These are phyloP conservation scores for Lactarius akahatsu DNA, from an alignment of 768 basidiomycete species.

Conservation along the genomic window DNA sequence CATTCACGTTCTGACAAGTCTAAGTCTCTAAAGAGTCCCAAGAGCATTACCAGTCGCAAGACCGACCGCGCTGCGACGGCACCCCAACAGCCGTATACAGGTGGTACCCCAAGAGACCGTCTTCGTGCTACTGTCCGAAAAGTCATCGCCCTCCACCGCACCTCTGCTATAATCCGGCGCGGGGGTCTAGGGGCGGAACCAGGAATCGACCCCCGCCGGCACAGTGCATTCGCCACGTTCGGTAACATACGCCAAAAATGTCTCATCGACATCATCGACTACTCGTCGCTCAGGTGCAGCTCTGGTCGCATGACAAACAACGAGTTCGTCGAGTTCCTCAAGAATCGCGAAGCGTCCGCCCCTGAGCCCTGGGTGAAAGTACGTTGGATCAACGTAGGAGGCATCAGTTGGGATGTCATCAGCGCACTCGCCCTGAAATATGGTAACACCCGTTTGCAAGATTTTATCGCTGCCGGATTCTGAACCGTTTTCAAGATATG, in stretches of 20 bases:
- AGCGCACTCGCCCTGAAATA: constrained; percentile 65
- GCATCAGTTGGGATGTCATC: constrained; percentile 69
- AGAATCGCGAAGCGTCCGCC: constrained; percentile 43
- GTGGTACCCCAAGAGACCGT: constrained; percentile 47
- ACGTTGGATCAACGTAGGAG: constrained; percentile 73
- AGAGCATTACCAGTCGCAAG: not conserved
- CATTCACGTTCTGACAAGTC: not conserved
- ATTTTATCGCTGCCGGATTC: not conserved
- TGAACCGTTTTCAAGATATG: constrained; percentile 43
- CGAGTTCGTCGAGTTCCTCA: constrained; percentile 59
- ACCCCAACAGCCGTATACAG: constrained; percentile 30
- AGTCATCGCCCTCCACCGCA: constrained; percentile 61
- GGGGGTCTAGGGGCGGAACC: constrained; percentile 63
- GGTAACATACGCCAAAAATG: constrained; percentile 61
- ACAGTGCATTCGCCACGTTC: constrained; percentile 54
- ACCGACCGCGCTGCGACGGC: constrained; percentile 8
- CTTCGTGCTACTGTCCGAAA: constrained; percentile 59
- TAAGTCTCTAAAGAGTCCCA: not conserved
- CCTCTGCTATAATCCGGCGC: constrained; percentile 41
- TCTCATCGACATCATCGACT: constrained; percentile 65
- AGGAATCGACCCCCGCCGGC: constrained; percentile 65
- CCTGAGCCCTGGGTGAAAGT: constrained; percentile 65
- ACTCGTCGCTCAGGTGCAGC: constrained; percentile 55
- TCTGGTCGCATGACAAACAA: constrained; percentile 57
- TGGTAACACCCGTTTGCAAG: constrained; percentile 40